These are phyloP conservation scores for Chlorella variabilis DNA, from an alignment of 163 green algal species.

Conservation along the genomic window DNA sequence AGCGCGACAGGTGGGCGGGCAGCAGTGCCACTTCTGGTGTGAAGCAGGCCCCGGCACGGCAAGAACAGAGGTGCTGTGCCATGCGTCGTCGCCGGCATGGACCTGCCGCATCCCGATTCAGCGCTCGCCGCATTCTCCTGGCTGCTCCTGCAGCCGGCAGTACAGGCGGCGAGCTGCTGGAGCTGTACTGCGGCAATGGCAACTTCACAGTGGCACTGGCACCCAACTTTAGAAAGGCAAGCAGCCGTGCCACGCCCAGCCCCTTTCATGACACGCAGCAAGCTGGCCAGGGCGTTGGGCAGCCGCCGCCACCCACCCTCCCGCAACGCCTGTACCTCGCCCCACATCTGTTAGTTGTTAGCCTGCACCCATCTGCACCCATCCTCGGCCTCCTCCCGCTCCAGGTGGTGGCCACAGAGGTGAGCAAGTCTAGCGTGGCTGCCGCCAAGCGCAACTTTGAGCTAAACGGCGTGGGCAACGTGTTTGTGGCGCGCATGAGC, in stretches of 20 bases:
- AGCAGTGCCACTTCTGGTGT: background rate
- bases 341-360: no score
- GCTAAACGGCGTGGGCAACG: constrained; percentile 65
- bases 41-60: background rate
- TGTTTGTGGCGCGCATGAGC: constrained; percentile 77
- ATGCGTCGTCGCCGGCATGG: no score
- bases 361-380: background rate
- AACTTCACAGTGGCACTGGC: constrained; percentile 93
- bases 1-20: constrained; percentile 56
- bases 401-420: constrained; percentile 89
- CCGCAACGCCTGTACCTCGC: no score
- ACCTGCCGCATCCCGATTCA: no score
- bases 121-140: background rate
- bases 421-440: constrained; percentile 82
- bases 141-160: constrained; percentile 22
- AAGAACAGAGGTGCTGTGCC: background rate
- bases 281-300: background rate
- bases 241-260: no score
- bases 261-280: background rate
- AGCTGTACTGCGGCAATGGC: constrained; percentile 97
- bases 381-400: background rate
- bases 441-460: constrained; percentile 79
- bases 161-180: constrained; percentile 70
- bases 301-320: background rate
- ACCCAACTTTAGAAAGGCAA: constrained; percentile 77